Conservation (phyloP, 1,139 yeast genomes). For the Geotrichum histeridarum region DNA sequence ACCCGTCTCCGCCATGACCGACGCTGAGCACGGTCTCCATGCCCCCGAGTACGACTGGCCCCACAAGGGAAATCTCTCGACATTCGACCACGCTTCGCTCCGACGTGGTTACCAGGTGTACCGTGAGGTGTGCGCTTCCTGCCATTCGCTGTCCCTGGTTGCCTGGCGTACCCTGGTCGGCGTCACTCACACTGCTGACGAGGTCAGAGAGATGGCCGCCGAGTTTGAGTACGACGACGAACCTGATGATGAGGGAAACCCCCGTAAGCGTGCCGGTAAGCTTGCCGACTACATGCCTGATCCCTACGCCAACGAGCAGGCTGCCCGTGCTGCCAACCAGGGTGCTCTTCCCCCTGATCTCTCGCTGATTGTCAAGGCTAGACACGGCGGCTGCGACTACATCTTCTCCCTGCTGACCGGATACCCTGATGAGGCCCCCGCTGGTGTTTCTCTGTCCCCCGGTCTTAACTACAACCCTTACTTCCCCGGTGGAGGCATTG, state of each 20-base stretch:
- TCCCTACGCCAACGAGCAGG: conserved; percentile 96
- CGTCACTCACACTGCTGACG: conserved; percentile 87
- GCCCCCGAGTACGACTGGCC: conserved; percentile 93
- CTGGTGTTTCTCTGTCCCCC: conserved; percentile 88
- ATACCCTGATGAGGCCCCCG: conserved; percentile 98
- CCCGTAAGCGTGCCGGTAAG: conserved; percentile 97
- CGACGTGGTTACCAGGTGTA: conserved; percentile 99
- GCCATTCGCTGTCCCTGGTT: conserved; percentile 94
- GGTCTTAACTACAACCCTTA: conserved; percentile 98
- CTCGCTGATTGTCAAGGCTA: conserved; percentile 94
- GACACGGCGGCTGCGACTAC: conserved; percentile 97
- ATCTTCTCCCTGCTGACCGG: conserved; percentile 94
- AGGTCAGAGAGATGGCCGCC: conserved; percentile 91
- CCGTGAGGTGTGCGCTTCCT: conserved; percentile 98
- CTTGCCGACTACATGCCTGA: conserved; percentile 92
- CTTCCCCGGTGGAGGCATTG: conserved; percentile 99
- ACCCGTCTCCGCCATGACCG: conserved; percentile 90
- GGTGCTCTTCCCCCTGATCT: conserved; percentile 99
- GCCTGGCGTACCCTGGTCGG: conserved; percentile 99
- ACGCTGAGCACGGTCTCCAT: conserved; percentile 98
- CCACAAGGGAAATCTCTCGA: conserved; percentile 79
- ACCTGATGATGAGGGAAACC: conserved; percentile 99
- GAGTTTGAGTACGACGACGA: conserved; percentile 98
- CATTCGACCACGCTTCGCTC: conserved; percentile 93
- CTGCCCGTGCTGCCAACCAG: conserved; percentile 99